phyloP scores from a whole-genome alignment of 2,329 filamentous ascomycete species.

The Simplicillium sp. region DNA sequence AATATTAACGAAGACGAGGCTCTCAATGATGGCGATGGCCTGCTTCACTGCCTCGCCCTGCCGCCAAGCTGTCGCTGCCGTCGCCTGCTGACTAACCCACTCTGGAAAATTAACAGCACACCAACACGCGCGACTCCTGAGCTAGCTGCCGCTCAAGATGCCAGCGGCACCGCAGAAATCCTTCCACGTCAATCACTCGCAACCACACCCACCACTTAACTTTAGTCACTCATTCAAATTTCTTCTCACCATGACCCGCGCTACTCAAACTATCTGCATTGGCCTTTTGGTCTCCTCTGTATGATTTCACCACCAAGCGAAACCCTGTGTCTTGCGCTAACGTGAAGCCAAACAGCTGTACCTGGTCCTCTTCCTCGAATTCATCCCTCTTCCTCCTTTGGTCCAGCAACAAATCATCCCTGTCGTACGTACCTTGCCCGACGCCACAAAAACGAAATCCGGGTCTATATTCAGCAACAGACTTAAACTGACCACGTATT shows the following conservation, averaged over 20 bases:
- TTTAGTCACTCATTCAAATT: constrained; percentile 1
- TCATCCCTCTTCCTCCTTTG: constrained; percentile 69
- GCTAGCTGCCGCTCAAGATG: too few species aligned
- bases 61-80: too few species aligned
- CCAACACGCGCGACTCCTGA: too few species aligned
- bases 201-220: constrained; percentile 14
- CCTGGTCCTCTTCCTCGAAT: constrained; percentile 72
- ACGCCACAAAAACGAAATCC: background rate
- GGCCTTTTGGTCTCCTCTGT: constrained; percentile 83
- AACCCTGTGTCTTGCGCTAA: constrained; percentile 5
- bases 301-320: constrained; percentile 17
- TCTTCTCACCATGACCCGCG: constrained; percentile 76
- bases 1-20: too few species aligned
- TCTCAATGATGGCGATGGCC: too few species aligned
- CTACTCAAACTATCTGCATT: constrained; percentile 83
- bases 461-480: background rate
- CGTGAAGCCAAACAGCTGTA: constrained; percentile 59
- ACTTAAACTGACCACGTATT: constrained; percentile 1
- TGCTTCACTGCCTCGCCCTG: too few species aligned
- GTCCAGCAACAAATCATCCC: constrained; percentile 82
- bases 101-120: too few species aligned
- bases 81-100: too few species aligned
- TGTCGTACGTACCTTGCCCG: constrained; percentile 52
- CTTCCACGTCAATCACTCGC: constrained; percentile 17
- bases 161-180: too few species aligned